Evolutionary conservation across 2,329 filamentous ascomycete species (phyloP), one percentile per base, ranked within the genome.

Genomic region (Sphaerulina populicola): DNA sequence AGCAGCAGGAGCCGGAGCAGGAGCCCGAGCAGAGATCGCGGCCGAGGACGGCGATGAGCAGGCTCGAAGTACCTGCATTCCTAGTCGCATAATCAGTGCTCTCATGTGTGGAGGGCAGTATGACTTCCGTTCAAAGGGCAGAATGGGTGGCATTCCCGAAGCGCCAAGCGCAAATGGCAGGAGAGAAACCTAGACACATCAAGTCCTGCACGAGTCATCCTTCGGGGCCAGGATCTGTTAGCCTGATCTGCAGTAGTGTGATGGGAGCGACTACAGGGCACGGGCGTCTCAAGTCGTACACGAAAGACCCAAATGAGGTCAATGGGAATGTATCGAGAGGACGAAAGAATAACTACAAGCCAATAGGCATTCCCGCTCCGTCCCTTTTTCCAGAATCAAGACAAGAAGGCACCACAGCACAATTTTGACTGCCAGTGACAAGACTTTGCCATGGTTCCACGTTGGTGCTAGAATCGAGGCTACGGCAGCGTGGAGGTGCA

Each of bases 21-120:
- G 30, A 59, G 58, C 43, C 45, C 39, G 23, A 63, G 61, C 51
- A 49, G 61, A 45, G 60, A 61, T 42, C 54, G 58, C 31, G 57
- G 56, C 30, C 53, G 60, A 39, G 54, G 60, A 7, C 56, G 61
- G 35, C 51, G 61, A 35, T 60, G 57, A 57, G 18, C 18, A 18
- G 18, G 18, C 18, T 18, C 18, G 18, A 18, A 18, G 18, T 18
- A 18, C 18, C 18, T 18, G 18, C 18, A 18, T 18, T 18, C 18
- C 18, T 3, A 18, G 18, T 18, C 18, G 18, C 18, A 18, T 3
- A 3, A 18, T 18, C 18, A 18, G 18, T 18, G 18, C 18, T 18
- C 18, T 18, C 18, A 18, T 2, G 18, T 18, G 18, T 18, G 18
- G 18, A 18, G 18, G 18, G 18, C 18, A 18, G 18, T 18, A 18